Evolutionary conservation across 208 protist genomes (phyloP).

Genomic region (Lotmaria passim): DNA sequence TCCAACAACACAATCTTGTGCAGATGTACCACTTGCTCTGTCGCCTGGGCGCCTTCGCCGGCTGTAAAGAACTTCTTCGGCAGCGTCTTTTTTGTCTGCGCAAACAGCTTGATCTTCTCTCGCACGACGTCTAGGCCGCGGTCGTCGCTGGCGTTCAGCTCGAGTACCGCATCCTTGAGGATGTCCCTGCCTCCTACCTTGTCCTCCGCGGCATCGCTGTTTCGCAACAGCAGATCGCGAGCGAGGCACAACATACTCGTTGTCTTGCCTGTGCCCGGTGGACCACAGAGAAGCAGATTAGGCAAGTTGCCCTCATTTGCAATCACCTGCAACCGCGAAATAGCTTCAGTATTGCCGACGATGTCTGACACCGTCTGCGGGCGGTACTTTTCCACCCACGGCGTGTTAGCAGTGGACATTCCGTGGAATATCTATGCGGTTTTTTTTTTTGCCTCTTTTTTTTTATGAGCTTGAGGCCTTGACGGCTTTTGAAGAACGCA

Average conservation of each 20-base stretch:
- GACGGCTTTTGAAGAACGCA: too few species aligned
- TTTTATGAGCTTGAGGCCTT: too few species aligned
- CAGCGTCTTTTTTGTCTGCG: constrained; percentile 94
- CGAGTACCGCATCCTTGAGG: constrained; percentile 96
- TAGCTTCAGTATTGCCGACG: constrained; percentile 98
- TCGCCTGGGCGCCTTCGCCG: constrained; percentile 21
- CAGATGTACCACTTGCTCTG: constrained; percentile 45
- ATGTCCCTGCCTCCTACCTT: constrained; percentile 38
- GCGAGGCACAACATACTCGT: constrained; percentile 98
- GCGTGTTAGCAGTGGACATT: constrained; percentile 44
- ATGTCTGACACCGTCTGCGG: constrained; percentile 96
- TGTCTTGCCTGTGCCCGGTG: constrained; percentile 97
- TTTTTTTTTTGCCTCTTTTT: too few species aligned
- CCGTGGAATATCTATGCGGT: too few species aligned
- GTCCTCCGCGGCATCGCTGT: constrained; percentile 16
- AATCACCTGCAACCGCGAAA: constrained; percentile 96
- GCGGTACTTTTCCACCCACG: constrained; percentile 99
- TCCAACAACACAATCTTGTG: constrained; percentile 99
- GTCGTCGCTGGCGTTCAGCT: constrained; percentile 99
- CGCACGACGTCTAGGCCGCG: constrained; percentile 98
- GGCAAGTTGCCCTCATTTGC: constrained; percentile 97
- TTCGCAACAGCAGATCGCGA: constrained; percentile 88
- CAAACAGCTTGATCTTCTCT: constrained; percentile 99
- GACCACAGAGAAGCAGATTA: constrained; percentile 97
- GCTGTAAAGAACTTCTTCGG: constrained; percentile 59